Evolutionary conservation across 2,329 filamentous ascomycete genomes (phyloP).

Genomic region (Aspergillus tanneri): DNA sequence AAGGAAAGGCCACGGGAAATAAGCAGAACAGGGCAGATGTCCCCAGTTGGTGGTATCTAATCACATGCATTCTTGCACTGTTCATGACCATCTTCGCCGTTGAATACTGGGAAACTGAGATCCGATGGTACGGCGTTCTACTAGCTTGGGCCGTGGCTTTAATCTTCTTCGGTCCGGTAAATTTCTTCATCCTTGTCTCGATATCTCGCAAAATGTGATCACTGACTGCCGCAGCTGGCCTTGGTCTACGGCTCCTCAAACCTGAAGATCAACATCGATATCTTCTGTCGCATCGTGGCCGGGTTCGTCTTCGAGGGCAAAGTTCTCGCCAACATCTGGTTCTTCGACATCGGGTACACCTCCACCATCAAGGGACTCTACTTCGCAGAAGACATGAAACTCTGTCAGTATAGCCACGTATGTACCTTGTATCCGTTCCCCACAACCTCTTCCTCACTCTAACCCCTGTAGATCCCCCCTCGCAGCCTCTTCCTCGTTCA

Average conservation of each 20-base stretch:
- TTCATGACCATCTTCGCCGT: slow-evolving; percentile 27
- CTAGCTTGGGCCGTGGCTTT: slow-evolving; percentile 24
- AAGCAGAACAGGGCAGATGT: slow-evolving; percentile 14
- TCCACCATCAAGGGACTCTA: slow-evolving; percentile 28
- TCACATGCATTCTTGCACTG: slow-evolving; percentile 15
- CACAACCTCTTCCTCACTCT: not conserved
- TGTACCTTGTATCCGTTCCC: not conserved
- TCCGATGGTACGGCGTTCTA: slow-evolving; percentile 29
- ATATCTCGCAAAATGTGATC: not conserved
- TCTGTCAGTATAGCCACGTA: slow-evolving; percentile 27
- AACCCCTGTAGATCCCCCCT: slow-evolving; percentile 35
- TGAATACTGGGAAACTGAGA: slow-evolving; percentile 26
- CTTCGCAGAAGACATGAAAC: slow-evolving; percentile 31
- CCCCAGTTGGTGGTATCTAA: slow-evolving; percentile 25
- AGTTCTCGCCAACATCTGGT: slow-evolving; percentile 34
- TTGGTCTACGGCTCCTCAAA: slow-evolving; percentile 29
- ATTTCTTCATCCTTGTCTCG: not conserved
- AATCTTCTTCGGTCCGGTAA: slow-evolving; percentile 26
- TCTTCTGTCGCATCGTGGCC: slow-evolving; percentile 30
- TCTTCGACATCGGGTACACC: slow-evolving; percentile 29
- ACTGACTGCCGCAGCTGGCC: slow-evolving; percentile 17
- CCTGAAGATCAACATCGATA: slow-evolving; percentile 30
- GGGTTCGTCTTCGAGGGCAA: slow-evolving; percentile 33
- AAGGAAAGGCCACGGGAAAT: slow-evolving; percentile 1
- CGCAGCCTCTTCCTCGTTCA: slow-evolving; percentile 51